These are phyloP conservation scores for Graphiopsis chlorocephala DNA, from an alignment of 2,329 filamentous ascomycete genomes.

Conservation along the genomic window DNA sequence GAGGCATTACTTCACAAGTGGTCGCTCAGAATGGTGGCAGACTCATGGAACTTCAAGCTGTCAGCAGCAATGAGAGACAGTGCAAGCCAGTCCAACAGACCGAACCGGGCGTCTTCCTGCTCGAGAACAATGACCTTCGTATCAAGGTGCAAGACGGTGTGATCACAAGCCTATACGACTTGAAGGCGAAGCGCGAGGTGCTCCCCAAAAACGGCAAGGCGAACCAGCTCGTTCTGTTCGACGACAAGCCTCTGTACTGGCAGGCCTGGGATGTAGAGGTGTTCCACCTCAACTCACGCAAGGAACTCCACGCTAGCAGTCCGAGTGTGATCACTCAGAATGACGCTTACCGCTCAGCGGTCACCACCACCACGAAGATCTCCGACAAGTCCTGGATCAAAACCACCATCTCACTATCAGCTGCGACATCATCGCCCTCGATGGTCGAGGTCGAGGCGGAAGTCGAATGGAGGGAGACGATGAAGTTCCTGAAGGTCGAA, in stretches of 20 bases:
- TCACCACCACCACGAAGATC: constrained; percentile 82
- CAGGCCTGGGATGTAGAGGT: constrained; percentile 98
- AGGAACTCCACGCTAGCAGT: constrained; percentile 64
- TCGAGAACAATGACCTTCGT: constrained; percentile 74
- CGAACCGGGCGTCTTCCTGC: constrained; percentile 58
- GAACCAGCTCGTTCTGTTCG: constrained; percentile 90
- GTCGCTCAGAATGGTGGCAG: not conserved
- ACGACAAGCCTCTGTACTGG: constrained; percentile 97
- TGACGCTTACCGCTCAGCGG: constrained; percentile 71
- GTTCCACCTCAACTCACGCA: constrained; percentile 83
- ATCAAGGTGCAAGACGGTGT: constrained; percentile 71
- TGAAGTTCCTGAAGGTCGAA: constrained; percentile 98
- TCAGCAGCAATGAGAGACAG: not conserved
- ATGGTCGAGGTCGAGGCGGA: constrained; percentile 77
- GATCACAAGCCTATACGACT: constrained; percentile 82
- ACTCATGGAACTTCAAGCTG: not conserved
- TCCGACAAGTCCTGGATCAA: constrained; percentile 83
- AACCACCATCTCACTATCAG: constrained; percentile 77
- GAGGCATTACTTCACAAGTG: not conserved
- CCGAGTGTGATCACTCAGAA: constrained; percentile 69
- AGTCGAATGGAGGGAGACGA: constrained; percentile 95
- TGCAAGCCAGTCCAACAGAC: constrained; percentile 45
- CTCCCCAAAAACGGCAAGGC: constrained; percentile 71
- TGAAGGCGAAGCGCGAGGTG: constrained; percentile 69
- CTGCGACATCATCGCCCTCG: constrained; percentile 57